Evolutionary conservation across 2,329 filamentous ascomycete species (phyloP).

Genomic region (Gyromitra esculenta): DNA sequence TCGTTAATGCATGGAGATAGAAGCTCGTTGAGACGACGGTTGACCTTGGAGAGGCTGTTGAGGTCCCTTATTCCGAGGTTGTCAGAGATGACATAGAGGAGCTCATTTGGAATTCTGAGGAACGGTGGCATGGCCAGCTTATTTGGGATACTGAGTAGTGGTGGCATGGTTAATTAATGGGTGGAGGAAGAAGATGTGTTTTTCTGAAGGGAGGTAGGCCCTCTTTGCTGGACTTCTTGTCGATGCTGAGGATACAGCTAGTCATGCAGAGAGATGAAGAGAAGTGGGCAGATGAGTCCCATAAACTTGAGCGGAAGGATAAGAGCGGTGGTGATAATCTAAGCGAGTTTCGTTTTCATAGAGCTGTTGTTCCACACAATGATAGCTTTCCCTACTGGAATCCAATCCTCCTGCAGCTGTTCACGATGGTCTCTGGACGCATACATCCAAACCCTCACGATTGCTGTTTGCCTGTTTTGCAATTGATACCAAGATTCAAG

Average conservation of each 20-base stretch:
- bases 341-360: background rate
- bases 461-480: background rate
- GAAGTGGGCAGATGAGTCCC: background rate
- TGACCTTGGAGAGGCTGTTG: background rate
- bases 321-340: background rate
- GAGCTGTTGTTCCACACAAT: background rate
- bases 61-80: constrained; percentile 21
- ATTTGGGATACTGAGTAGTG: constrained; percentile 33
- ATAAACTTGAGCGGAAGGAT: background rate
- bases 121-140: constrained; percentile 22
- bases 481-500: background rate
- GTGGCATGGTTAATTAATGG: background rate
- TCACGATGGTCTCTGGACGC: background rate
- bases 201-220: background rate
- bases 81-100: constrained; percentile 34
- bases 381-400: background rate
- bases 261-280: background rate
- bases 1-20: constrained; percentile 14
- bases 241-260: background rate
- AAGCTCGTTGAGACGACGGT: constrained; percentile 21
- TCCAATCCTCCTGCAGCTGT: background rate
- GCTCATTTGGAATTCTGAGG: constrained; percentile 41
- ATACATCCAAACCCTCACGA: background rate
- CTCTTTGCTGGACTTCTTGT: background rate
- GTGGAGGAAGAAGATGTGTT: background rate